These are phyloP conservation scores for Aspergillus hiratsukae DNA, from an alignment of 2,329 filamentous ascomycete genomes.

Conservation along the genomic window DNA sequence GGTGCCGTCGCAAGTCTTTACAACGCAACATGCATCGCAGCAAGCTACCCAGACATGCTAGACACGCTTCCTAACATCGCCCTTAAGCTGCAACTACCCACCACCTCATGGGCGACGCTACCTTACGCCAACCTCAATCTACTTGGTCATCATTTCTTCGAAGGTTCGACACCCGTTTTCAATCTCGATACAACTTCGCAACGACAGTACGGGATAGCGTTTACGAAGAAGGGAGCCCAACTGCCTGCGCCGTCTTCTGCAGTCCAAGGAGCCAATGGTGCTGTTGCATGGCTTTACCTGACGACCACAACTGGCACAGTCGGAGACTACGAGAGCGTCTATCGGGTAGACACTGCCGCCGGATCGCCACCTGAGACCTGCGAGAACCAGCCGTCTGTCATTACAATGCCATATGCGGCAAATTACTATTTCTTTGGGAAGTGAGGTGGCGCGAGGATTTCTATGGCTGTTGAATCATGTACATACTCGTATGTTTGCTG, in stretches of 20 bases:
- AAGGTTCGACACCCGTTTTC: slow-evolving; percentile 69
- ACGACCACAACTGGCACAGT: slow-evolving; percentile 50
- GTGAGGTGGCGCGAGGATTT: slow-evolving; percentile 6
- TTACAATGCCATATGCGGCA: slow-evolving; percentile 75
- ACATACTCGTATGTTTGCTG: not conserved
- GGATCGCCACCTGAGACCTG: slow-evolving; percentile 73
- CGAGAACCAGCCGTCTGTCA: slow-evolving; percentile 55
- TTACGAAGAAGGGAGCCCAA: slow-evolving; percentile 59
- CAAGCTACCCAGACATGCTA: slow-evolving; percentile 64
- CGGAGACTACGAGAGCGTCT: slow-evolving; percentile 67
- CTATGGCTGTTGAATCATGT: not conserved
- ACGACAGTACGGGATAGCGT: slow-evolving; percentile 50
- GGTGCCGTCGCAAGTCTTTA: slow-evolving; percentile 82
- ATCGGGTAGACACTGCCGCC: slow-evolving; percentile 78
- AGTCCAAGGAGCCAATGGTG: slow-evolving; percentile 56
- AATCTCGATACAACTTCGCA: slow-evolving; percentile 59
- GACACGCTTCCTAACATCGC: slow-evolving; percentile 61
- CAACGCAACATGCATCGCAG: slow-evolving; percentile 77
- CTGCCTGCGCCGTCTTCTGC: slow-evolving; percentile 61
- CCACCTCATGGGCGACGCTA: slow-evolving; percentile 28
- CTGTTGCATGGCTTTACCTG: slow-evolving; percentile 79
- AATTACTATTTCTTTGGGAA: slow-evolving; percentile 64
- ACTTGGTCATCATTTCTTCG: slow-evolving; percentile 80
- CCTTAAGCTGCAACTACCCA: slow-evolving; percentile 59
- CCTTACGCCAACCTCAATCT: slow-evolving; percentile 58